phyloP scores from a whole-genome alignment of 2,329 filamentous ascomycete genomes.

The Epichloe sp. region DNA sequence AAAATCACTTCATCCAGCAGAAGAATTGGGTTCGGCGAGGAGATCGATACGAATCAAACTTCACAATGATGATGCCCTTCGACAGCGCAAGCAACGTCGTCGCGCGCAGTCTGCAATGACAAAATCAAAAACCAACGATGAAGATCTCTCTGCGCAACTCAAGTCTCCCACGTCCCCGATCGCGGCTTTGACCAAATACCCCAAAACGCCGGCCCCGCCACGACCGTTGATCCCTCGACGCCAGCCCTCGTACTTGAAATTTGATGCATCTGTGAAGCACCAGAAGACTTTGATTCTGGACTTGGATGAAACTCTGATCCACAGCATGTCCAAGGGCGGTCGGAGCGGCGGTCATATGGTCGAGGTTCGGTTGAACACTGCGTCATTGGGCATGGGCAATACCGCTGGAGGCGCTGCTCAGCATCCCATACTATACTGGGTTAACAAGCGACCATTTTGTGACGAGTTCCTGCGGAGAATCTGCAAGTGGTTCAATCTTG shows the following conservation, averaged over 20 bases:
- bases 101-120: constrained; percentile 41
- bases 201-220: constrained; percentile 77
- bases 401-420: constrained; percentile 58
- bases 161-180: constrained; percentile 88
- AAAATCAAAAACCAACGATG: constrained; percentile 27
- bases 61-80: constrained; percentile 63
- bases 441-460: constrained; percentile 93
- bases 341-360: constrained; percentile 96
- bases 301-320: constrained; percentile 92
- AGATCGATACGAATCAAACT: constrained; percentile 86
- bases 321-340: constrained; percentile 94
- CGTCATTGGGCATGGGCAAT: constrained; percentile 47
- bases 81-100: constrained; percentile 59
- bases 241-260: constrained; percentile 73
- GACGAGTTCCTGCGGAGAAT: constrained; percentile 89
- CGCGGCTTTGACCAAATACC: constrained; percentile 72
- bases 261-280: constrained; percentile 41
- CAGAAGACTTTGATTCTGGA: constrained; percentile 94
- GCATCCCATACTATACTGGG: constrained; percentile 95
- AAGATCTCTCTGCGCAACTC: constrained; percentile 60
- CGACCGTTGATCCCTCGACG: constrained; percentile 79
- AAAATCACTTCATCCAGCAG: constrained; percentile 43
- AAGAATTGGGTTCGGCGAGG: constrained; percentile 52
- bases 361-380: constrained; percentile 77
- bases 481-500: constrained; percentile 95